phyloP scores from a whole-genome alignment of 2,329 filamentous ascomycete species.

The Ophiocordyceps australis region DNA sequence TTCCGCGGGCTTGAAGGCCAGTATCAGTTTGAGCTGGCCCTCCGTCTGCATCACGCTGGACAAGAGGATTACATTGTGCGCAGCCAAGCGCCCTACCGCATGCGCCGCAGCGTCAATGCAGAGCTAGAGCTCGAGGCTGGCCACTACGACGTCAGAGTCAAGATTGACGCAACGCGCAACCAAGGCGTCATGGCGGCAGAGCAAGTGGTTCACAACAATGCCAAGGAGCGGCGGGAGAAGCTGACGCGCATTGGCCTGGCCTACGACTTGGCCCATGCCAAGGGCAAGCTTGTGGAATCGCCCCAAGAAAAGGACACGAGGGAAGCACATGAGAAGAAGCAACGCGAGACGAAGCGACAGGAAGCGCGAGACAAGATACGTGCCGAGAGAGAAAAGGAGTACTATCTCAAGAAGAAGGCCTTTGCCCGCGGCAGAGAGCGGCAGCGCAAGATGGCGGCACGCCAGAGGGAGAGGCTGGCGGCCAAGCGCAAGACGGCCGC shows the following conservation, averaged over 20 bases:
- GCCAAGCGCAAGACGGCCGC: constrained; percentile 1
- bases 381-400: constrained; percentile 16
- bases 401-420: constrained; percentile 18
- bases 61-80: constrained; percentile 35
- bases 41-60: constrained; percentile 31
- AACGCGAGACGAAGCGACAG: constrained; percentile 17
- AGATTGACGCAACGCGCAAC: constrained; percentile 49
- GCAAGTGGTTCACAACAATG: constrained; percentile 47
- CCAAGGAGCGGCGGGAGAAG: constrained; percentile 49
- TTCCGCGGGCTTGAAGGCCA: constrained; percentile 38
- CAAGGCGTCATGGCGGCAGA: constrained; percentile 34
- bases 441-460: constrained; percentile 51
- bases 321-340: constrained; percentile 23
- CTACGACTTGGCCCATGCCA: constrained; percentile 53
- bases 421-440: constrained; percentile 12
- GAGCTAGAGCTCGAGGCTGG: constrained; percentile 61
- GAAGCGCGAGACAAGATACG: constrained; percentile 20
- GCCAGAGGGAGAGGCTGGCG: constrained; percentile 61
- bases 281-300: constrained; percentile 33
- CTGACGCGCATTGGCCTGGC: constrained; percentile 50
- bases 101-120: constrained; percentile 58
- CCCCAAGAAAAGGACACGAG: constrained; percentile 27
- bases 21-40: constrained; percentile 33
- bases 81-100: constrained; percentile 33
- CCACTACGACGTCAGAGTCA: constrained; percentile 58